Evolutionary conservation across 345 rosid species (phyloP), one percentile per base, ranked within the genome.

Genomic region (Populus nigra): DNA sequence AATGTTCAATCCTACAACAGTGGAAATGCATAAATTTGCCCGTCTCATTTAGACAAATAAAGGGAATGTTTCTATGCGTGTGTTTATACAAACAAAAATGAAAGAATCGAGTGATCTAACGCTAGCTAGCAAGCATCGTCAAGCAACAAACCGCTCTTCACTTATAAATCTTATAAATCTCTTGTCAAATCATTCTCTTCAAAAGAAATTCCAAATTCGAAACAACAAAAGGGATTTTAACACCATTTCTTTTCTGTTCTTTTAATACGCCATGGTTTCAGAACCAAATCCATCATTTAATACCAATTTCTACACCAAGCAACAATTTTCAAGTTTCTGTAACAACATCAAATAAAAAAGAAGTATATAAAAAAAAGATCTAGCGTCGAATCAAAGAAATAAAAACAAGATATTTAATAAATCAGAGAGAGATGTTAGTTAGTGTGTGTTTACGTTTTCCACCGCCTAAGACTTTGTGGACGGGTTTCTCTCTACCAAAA

Each of bases 401-500:
- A n/a, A 5, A 68, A 7, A 5, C 22, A 13, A 15, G 41, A 39
- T 13, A 33, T 25, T 61, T 38, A 41, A 43, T 5, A 10, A 7
- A 39, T 59, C 23, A 4, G 45, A 11, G 17, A n/a, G 36, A 25
- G 29, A 41, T 17, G 36, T 27, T 17, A 67, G 47, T 27, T 17
- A 67, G 36, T 65, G 15, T 8, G 27, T 55, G 8, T 25, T 66
- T 84, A 84, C 87, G 83, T 75, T 81, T 84, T 29, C 87, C 87
- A 59, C 84, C 87, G 38, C 87, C 87, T 15, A 84, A 68, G 73
- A 84, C 83, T 74, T 81, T 76, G 80, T 84, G 87, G 8, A 84
- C 78, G 29, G 87, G 87, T 72, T 65, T 78, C 61, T 81, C 83
- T 61, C 84, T 68, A 25, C 87, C 87, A 69, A 84, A 84, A 45